Base-by-base conservation (phyloP, 2,329 filamentous ascomycete species). In the Sclerotinia trifoliorum region DNA sequence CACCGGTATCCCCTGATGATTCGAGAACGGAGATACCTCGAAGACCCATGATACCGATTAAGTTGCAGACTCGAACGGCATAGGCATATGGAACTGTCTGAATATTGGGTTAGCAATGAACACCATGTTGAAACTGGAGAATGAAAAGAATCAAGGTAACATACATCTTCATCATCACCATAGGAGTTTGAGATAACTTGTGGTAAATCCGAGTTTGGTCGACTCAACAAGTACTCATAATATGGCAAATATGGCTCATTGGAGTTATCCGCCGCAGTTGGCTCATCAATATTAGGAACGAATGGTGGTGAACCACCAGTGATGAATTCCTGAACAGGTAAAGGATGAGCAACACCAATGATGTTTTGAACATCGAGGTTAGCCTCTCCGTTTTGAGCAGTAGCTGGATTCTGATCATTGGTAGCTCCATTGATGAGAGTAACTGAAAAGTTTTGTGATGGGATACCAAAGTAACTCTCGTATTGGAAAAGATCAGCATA, bases 171-270 rank as follows among this genome's bases (percentile, higher is more conserved):
- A 70, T 87, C 82, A 72, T 88, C 86, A 26, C 82, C 83, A 73
- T 88, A 88, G 17, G 84, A 86, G 29, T 86, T 82, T 54, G 83
- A 83, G 26, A 88, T 80, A 1, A 88, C 83, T 66, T 86, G 84
- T 0, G 86, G 86, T 13, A 88, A 72, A 29, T 54, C 70, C 2
- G 61, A 67, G 54, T 82, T 78, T 21, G 78, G 74, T 55, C 83
- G 80, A 0, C 79, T 75, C 2, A 87, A 77, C 15, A 88, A 77
- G 67, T 83, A 80, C 67, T 85, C 78, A n/a, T 87, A 79, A 69
- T 86, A 83, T 52, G 84, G 82, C 2, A 88, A 77, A 71, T 85
- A 88, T 0, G 86, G 86, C 75, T 88, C 86, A 74, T 88, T 88
- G 69, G 80, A 75, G 62, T 78, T 75, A 21, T 71, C 60, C 0